Base-by-base conservation (phyloP, 2,329 filamentous ascomycete species). In the Phyllosticta citriasiana region DNA sequence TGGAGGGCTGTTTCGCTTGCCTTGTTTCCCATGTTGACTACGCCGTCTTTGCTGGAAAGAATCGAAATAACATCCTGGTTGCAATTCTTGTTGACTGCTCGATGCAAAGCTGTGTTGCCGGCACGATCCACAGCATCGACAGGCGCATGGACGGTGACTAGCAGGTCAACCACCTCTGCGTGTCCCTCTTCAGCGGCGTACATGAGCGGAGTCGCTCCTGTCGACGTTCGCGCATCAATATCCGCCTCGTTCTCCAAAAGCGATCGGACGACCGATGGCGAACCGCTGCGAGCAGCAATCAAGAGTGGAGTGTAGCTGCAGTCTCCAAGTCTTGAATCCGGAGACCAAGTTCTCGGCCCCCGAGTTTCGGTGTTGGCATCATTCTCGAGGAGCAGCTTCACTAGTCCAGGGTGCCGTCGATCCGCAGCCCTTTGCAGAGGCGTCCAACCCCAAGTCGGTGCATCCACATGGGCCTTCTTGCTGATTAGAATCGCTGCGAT, bases 181-280 rank as follows among this genome's bases (percentile, higher is more conserved):
- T 61, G 59, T 12, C 47, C 53, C 30, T 61, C 59, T 30, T 61
- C 59, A 14, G 59, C 59, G 4, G 59, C 54, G 40, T 57, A 57
- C 59, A 61, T 61, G 26, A 61, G n/a, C n/a, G 59, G 47, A 7
- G 59, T 57, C 22, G 54, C 59, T n/a, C 59, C 59, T 19, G 59
- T 57, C 10, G 59, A 61, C 3, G 59, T 61, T 19, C 24, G 57
- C 1, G 59, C 59, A 53, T 61, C 59, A n/a, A 61, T 57, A 12
- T 61, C 50, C 24, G 59, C 59, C 24, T 57, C 47, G n/a, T 57
- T 61, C 16, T 61, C 59, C 3, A 61, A 50, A 2, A 61, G 59
- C 9, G 53, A 19, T 22, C 57, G 59, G 10, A 30, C 55, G 2
- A 61, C 50, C n/a, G 55, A 54, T 26, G 50, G 35, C 4, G 47